Evolutionary conservation across 2,329 filamentous ascomycete genomes (phyloP).

Genomic region (Diplodia mutila): DNA sequence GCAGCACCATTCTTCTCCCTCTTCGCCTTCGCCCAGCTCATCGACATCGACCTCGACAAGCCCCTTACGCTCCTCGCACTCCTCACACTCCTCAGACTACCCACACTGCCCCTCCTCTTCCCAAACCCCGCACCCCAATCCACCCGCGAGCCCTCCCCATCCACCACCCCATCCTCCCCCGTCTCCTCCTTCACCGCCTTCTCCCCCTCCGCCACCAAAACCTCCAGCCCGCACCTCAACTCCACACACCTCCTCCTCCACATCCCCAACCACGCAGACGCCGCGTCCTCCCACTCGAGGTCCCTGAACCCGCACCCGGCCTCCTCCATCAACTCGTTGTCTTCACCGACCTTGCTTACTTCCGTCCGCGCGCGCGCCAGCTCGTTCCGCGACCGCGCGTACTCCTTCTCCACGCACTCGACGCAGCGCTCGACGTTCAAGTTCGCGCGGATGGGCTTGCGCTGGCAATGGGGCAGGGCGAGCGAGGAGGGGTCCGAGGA

Average conservation of each 20-base stretch:
- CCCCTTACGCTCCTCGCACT: no score
- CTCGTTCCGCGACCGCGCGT: no score
- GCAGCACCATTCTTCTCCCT: no score
- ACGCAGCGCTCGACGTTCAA: background rate
- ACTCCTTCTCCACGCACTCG: background rate
- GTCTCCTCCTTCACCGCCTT: background rate
- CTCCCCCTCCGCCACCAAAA: background rate
- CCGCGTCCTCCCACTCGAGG: background rate
- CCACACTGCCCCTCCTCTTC: background rate
- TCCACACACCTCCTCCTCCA: background rate
- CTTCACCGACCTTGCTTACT: background rate
- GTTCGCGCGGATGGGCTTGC: background rate
- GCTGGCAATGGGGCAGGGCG: no score
- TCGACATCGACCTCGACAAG: background rate
- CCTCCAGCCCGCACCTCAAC: background rate
- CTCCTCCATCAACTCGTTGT: background rate
- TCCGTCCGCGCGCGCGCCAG: background rate
- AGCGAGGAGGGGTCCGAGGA: background rate
- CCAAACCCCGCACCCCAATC: background rate
- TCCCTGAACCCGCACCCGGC: background rate
- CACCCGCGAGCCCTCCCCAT: background rate
- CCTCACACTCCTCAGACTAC: background rate
- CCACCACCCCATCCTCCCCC: background rate
- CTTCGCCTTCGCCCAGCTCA: background rate
- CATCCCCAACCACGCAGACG: no score